These are phyloP conservation scores for Dichotomopilus funicola DNA, from an alignment of 2,329 filamentous ascomycete genomes.

Conservation along the genomic window DNA sequence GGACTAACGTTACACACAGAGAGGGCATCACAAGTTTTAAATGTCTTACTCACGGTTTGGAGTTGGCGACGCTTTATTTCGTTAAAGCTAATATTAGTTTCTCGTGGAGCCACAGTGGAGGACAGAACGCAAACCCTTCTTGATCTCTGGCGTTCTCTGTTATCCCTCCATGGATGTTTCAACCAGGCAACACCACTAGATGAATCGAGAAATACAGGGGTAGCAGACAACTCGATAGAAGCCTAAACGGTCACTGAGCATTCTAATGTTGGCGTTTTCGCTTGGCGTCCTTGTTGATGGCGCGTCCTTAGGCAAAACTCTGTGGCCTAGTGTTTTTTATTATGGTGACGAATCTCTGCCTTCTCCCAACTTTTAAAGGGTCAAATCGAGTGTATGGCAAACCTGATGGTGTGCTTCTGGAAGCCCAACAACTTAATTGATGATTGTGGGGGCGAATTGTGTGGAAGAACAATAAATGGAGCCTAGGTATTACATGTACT, in stretches of 20 bases:
- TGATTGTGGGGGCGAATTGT: neutral
- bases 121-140: too few species aligned
- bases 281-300: neutral
- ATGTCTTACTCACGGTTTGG: too few species aligned
- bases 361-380: neutral
- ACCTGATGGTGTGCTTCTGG: neutral
- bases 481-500: neutral
- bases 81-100: too few species aligned
- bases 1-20: too few species aligned
- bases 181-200: too few species aligned
- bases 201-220: too few species aligned
- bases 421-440: neutral
- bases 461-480: neutral
- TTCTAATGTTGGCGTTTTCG: neutral
- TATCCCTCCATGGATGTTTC: too few species aligned
- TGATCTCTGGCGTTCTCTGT: too few species aligned
- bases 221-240: neutral
- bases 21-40: too few species aligned
- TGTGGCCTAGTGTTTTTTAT: neutral
- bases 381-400: neutral
- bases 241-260: neutral
- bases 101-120: too few species aligned
- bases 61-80: too few species aligned
- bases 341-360: neutral
- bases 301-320: slow-evolving; percentile 11